Evolutionary conservation across 306 rosid genomes (phyloP).

Genomic region (Carpinus viminea): DNA sequence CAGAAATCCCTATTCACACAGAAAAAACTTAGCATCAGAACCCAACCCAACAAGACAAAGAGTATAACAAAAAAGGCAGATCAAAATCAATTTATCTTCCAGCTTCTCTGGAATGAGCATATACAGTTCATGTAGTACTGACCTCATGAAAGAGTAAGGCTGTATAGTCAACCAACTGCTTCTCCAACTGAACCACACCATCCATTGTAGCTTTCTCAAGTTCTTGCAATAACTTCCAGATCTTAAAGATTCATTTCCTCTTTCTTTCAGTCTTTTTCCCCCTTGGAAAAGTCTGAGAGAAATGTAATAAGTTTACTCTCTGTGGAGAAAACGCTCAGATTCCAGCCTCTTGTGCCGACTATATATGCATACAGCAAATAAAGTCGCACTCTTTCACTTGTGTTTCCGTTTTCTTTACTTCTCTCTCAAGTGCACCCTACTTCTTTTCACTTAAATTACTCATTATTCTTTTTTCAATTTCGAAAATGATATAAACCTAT

Average conservation of each 20-base stretch:
- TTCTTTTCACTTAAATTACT: no score
- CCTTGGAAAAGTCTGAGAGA: constrained; percentile 15
- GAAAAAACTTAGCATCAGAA: constrained; percentile 19
- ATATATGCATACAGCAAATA: constrained; percentile 21
- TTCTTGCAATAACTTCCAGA: constrained; percentile 14
- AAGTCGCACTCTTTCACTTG: constrained; percentile 10
- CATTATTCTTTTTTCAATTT: background rate
- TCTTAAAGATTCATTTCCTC: constrained; percentile 23
- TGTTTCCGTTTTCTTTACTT: constrained; percentile 27
- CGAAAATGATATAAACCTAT: no score
- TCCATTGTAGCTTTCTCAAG: constrained; percentile 47
- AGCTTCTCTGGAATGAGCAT: constrained; percentile 10
- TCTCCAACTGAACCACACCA: constrained; percentile 51
- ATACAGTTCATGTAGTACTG: constrained; percentile 11
- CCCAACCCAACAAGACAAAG: background rate
- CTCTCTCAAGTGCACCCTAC: constrained; percentile 15
- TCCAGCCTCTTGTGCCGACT: constrained; percentile 14
- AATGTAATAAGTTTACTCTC: constrained; percentile 11
- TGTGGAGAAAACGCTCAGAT: constrained; percentile 15
- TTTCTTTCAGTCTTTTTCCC: constrained; percentile 13
- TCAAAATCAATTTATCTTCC: background rate
- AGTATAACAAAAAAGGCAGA: background rate
- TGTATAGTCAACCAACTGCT: constrained; percentile 51
- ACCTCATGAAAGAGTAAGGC: constrained; percentile 74
- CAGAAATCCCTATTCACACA: constrained; percentile 53